Conservation (phyloP, 306 rosid species). For the Crotalaria pallida region DNA sequence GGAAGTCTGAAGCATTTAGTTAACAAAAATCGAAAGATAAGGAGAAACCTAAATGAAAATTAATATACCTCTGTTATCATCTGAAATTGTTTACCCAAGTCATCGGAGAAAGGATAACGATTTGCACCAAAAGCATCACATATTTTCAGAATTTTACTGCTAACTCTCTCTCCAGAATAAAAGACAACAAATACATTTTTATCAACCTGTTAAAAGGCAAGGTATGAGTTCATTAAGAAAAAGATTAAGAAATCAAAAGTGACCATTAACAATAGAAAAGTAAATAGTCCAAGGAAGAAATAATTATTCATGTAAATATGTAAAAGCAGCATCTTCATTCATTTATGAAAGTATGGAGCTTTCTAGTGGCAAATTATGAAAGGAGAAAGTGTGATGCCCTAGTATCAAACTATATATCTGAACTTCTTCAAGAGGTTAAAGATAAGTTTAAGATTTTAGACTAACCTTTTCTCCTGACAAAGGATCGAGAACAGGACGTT, state of each 20-base stretch:
- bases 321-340: not conserved
- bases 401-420: not conserved
- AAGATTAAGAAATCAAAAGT: constrained; percentile 11
- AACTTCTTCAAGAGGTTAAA: constrained; percentile 8
- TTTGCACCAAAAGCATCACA: constrained; percentile 86
- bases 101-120: constrained; percentile 79
- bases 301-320: not conserved
- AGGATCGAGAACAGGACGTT: constrained; percentile 67
- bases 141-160: constrained; percentile 68
- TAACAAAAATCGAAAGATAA: not conserved
- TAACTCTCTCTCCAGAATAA: constrained; percentile 80
- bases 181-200: constrained; percentile 81
- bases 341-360: not conserved
- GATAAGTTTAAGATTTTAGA: constrained; percentile 15
- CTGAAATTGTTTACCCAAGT: constrained; percentile 55
- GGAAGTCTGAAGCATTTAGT: constrained; percentile 8
- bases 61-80: constrained; percentile 56
- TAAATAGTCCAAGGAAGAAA: not conserved
- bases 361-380: not conserved
- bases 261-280: not conserved
- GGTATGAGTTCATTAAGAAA: constrained; percentile 4
- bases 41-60: not conserved
- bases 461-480: constrained; percentile 71
- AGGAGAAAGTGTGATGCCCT: not conserved
- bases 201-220: constrained; percentile 48